Conservation (phyloP, 2,329 filamentous ascomycete genomes). For the Ophiognomonia clavigignenti-juglandacearum region DNA sequence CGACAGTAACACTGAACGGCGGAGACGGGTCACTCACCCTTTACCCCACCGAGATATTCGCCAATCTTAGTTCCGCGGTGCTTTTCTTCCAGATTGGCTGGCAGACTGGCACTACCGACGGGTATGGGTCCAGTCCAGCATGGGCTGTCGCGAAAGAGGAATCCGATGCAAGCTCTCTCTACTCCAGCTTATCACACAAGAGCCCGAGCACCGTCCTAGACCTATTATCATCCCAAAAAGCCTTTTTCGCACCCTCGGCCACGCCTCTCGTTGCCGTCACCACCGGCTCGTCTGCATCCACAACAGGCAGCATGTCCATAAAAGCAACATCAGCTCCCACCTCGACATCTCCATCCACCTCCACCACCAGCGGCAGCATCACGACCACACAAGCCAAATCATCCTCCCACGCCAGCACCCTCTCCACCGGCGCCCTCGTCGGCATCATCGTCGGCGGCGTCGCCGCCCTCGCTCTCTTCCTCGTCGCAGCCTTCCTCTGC, state of each 20-base stretch:
- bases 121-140: neutral
- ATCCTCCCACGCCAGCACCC: constrained; percentile 16
- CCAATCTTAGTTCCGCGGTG: too few species aligned
- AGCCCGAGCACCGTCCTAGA: too few species aligned
- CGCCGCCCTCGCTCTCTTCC: constrained; percentile 34
- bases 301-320: too few species aligned
- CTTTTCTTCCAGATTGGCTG: neutral
- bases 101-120: neutral
- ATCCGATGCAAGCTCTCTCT: neutral
- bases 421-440: constrained; percentile 39
- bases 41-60: neutral
- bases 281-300: too few species aligned
- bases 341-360: neutral
- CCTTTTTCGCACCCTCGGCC: too few species aligned
- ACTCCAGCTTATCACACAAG: too few species aligned
- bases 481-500: constrained; percentile 38
- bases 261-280: too few species aligned
- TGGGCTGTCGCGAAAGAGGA: neutral
- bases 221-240: too few species aligned
- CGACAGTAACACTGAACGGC: too few species aligned
- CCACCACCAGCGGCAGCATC: neutral
- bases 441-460: constrained; percentile 42
- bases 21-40: neutral
- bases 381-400: neutral
- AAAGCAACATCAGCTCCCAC: too few species aligned